A percentile compares a stretch with the other conserved stretches of the same genome.
phyloP scores from a whole-genome alignment of 176 grass and related monocot species.

The Zea mays region Zm-B73-REFERENCE-NAM-5.0 NC_050096.1:250247001-250247500 shows the following conservation, averaged over 20 bases:
- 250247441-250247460: conserved; percentile 71
- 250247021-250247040: background rate
- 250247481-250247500: conserved; percentile 81
- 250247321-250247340: conserved; percentile 9
- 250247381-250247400: conserved; percentile 71
- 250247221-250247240: conserved; percentile 65
- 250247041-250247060: background rate
- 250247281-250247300: background rate
- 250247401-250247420: conserved; percentile 64
- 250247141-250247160: conserved; percentile 19
- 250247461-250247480: conserved; percentile 81
- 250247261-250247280: conserved; percentile 71
- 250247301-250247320: conserved; percentile 12
- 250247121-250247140: background rate
- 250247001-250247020: background rate
- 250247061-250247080: conserved; percentile 15
- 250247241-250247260: conserved; percentile 72
- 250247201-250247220: conserved; percentile 69
- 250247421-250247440: conserved; percentile 67
- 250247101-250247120: background rate
- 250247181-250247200: conserved; percentile 74
- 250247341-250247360: conserved; percentile 56
- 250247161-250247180: conserved; percentile 68
- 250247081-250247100: background rate
- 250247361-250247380: conserved; percentile 72